Percentiles rank a stretch among this genome's conserved stretches.
Evolutionary conservation across 768 basidiomycete species (phyloP).

Genomic region (Udeniomyces megalosporus): DNA sequence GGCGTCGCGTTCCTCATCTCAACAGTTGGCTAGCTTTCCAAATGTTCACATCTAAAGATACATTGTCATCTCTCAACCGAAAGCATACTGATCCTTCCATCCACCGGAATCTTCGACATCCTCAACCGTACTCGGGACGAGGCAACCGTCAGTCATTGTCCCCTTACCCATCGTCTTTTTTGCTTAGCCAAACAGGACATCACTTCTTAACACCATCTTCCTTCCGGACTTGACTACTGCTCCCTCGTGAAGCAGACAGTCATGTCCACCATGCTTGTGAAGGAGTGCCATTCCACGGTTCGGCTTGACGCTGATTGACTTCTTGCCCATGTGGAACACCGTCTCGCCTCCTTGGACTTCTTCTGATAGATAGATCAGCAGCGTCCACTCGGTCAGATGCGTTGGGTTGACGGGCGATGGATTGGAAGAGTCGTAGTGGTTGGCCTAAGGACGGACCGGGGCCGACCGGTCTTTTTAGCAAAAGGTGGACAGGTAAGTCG

Average conservation of each 20-base stretch:
- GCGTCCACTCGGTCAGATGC: conserved; percentile 6
- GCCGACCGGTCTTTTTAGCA: not conserved
- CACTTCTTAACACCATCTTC: conserved; percentile 24
- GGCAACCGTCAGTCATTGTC: too few relatives aligned
- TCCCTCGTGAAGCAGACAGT: conserved; percentile 23
- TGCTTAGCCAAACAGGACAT: conserved; percentile 18
- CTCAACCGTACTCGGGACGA: too few relatives aligned
- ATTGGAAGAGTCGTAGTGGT: conserved; percentile 9
- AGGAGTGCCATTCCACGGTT: conserved; percentile 20
- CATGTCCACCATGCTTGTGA: conserved; percentile 22
- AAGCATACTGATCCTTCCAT: too few relatives aligned
- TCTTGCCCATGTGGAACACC: conserved; percentile 17
- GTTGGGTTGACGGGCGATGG: conserved; percentile 2
- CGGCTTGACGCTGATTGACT: conserved; percentile 17
- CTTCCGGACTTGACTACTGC: conserved; percentile 19
- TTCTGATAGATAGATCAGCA: conserved; percentile 7
- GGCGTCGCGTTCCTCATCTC: too few relatives aligned
- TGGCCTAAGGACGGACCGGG: not conserved
- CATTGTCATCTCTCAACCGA: too few relatives aligned
- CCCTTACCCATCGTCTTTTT: not conserved
- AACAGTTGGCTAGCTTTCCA: too few relatives aligned
- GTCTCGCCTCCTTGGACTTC: conserved; percentile 20
- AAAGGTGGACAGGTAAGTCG: not conserved
- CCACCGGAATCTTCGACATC: too few relatives aligned
- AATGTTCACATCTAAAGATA: too few relatives aligned